These are phyloP conservation scores for Barnettozyma vustinii DNA, from an alignment of 805 yeast genomes.

Conservation along the genomic window DNA sequence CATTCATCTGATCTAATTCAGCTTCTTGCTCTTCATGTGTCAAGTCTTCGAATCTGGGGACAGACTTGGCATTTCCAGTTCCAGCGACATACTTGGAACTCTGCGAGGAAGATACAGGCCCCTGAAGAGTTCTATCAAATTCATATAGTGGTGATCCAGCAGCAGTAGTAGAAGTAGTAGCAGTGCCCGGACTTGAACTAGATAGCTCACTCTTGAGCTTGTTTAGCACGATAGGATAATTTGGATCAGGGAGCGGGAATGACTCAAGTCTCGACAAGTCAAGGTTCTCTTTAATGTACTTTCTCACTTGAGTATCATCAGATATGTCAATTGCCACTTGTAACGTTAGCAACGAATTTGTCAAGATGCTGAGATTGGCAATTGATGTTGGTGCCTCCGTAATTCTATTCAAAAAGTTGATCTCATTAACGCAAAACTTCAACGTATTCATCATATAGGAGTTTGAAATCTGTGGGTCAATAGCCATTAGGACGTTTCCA, in stretches of 20 bases:
- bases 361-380: background rate
- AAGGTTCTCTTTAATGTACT: conserved; percentile 13
- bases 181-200: background rate
- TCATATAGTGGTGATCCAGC: background rate
- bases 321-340: conserved; percentile 22
- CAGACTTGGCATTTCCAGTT: conserved; percentile 2
- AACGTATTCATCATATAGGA: conserved; percentile 25
- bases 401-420: conserved; percentile 16
- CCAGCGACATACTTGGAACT: background rate
- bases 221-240: conserved; percentile 7
- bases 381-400: background rate
- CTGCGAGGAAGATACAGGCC: background rate
- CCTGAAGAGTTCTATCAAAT: background rate
- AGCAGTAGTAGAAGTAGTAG: background rate
- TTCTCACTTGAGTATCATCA: conserved; percentile 25
- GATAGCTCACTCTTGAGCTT: background rate
- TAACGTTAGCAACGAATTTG: conserved; percentile 13
- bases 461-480: conserved; percentile 17
- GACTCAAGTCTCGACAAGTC: conserved; percentile 8
- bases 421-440: conserved; percentile 20
- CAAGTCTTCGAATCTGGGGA: conserved; percentile 23
- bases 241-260: conserved; percentile 14
- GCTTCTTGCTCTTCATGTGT: conserved; percentile 22
- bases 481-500: conserved; percentile 24
- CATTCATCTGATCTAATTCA: conserved; percentile 23